These are phyloP conservation scores for Xylariaceae sp. DNA, from an alignment of 2,329 filamentous ascomycete species.

Conservation along the genomic window DNA sequence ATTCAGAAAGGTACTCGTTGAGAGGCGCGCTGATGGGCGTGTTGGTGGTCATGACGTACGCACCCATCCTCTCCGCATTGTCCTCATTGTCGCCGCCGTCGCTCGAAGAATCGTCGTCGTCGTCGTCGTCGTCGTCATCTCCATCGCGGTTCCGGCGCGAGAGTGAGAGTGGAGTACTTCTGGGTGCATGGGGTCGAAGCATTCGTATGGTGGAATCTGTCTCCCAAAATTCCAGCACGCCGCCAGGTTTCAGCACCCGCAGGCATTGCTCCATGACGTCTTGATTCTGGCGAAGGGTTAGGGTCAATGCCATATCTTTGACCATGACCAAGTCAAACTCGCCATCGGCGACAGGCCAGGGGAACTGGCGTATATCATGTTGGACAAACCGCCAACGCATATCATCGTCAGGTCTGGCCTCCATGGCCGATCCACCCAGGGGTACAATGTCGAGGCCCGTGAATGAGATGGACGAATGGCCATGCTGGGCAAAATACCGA, in stretches of 20 bases:
- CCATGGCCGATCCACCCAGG: constrained; percentile 46
- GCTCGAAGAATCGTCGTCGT: constrained; percentile 27
- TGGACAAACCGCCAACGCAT: constrained; percentile 87
- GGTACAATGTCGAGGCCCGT: constrained; percentile 78
- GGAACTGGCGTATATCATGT: constrained; percentile 71
- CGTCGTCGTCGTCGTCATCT: constrained; percentile 16
- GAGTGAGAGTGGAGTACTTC: constrained; percentile 2
- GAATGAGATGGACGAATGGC: constrained; percentile 66
- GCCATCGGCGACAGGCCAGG: constrained; percentile 71
- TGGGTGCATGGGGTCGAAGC: constrained; percentile 67
- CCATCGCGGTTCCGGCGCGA: too few relatives aligned
- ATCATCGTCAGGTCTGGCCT: constrained; percentile 56
- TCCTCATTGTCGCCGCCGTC: constrained; percentile 52
- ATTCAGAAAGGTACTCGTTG: constrained; percentile 77
- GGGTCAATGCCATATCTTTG: constrained; percentile 70
- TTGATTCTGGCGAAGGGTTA: constrained; percentile 55
- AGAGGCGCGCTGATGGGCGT: constrained; percentile 76
- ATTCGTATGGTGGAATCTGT: constrained; percentile 80
- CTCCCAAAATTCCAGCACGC: constrained; percentile 83
- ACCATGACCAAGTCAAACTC: constrained; percentile 86
- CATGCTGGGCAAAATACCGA: constrained; percentile 65
- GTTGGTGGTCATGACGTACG: constrained; percentile 75
- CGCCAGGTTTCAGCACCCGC: constrained; percentile 70
- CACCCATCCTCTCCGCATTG: constrained; percentile 63
- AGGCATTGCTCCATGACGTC: constrained; percentile 63